phyloP scores from a whole-genome alignment of 2,329 filamentous ascomycete species.

The Penicillium sp. region DNA sequence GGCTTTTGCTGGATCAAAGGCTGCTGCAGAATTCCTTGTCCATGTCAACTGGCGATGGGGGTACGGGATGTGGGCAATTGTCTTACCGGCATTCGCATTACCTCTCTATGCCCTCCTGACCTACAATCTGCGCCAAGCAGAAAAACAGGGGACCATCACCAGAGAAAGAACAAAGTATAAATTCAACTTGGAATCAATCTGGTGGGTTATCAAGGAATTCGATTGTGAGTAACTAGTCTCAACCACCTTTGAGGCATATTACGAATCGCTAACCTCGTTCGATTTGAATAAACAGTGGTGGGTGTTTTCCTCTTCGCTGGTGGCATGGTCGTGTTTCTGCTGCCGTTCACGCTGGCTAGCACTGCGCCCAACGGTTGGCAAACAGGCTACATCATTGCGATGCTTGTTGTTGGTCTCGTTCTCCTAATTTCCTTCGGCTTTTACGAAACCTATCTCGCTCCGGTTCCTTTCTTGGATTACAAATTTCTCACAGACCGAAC shows the following conservation, averaged over 20 bases:
- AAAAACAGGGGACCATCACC: conserved; percentile 52
- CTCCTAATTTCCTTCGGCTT: conserved; percentile 55
- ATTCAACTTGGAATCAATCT: conserved; percentile 44
- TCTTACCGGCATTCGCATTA: conserved; percentile 57
- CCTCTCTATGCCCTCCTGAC: conserved; percentile 59
- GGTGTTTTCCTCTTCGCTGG: conserved; percentile 62
- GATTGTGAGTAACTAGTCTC: conserved; percentile 50
- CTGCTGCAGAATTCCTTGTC: conserved; percentile 54
- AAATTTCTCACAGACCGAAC: conserved; percentile 21
- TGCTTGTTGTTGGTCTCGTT: conserved; percentile 55
- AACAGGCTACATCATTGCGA: conserved; percentile 49
- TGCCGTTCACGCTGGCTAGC: conserved; percentile 45
- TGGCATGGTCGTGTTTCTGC: conserved; percentile 59
- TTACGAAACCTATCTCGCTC: conserved; percentile 56
- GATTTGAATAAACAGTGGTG: neutral
- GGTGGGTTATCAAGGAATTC: conserved; percentile 60
- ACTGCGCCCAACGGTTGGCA: conserved; percentile 40
- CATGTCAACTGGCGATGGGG: conserved; percentile 63
- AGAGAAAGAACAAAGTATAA: conserved; percentile 45
- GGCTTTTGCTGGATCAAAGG: conserved; percentile 58
- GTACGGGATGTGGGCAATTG: conserved; percentile 62
- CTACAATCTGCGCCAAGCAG: conserved; percentile 58
- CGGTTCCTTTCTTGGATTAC: conserved; percentile 49
- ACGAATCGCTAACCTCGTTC: too few species aligned
- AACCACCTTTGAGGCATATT: neutral